Conservation (phyloP, 2,329 filamentous ascomycete species). For the Thelonectria blattea region DNA sequence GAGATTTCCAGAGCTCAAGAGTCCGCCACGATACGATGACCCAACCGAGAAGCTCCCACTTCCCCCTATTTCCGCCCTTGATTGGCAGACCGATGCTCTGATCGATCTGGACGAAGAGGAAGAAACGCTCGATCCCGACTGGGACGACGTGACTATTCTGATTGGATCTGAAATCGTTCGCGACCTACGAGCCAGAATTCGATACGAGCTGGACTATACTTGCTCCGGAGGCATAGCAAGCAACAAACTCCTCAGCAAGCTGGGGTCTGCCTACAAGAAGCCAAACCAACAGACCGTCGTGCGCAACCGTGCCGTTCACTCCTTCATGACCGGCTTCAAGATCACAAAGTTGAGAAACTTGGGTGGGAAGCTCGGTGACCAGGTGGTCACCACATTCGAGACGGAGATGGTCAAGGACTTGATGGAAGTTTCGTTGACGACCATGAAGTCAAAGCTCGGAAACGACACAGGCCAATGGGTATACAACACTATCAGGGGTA, state of each 20-base stretch:
- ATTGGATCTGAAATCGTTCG: conserved; percentile 90
- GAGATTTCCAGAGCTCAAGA: conserved; percentile 73
- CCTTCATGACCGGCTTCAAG: conserved; percentile 84
- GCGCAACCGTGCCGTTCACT: conserved; percentile 78
- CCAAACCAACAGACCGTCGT: conserved; percentile 95
- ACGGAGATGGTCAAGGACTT: conserved; percentile 82
- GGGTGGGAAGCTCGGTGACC: conserved; percentile 93
- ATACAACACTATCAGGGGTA: conserved; percentile 81
- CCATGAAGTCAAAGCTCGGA: conserved; percentile 78
- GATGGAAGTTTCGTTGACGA: conserved; percentile 72
- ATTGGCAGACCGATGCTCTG: conserved; percentile 85
- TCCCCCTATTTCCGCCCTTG: conserved; percentile 71
- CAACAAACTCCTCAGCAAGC: conserved; percentile 95
- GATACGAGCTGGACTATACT: conserved; percentile 78
- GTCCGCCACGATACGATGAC: conserved; percentile 75
- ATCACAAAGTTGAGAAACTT: conserved; percentile 94
- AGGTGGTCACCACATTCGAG: conserved; percentile 79
- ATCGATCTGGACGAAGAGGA: conserved; percentile 77
- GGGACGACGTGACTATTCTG: conserved; percentile 90
- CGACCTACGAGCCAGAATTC: conserved; percentile 72
- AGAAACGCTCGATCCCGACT: conserved; percentile 85
- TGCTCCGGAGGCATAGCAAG: conserved; percentile 87
- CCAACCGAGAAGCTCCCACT: conserved; percentile 72
- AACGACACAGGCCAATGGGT: conserved; percentile 88
- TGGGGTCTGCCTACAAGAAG: conserved; percentile 91